Evolutionary conservation across 306 rosid genomes (phyloP), one percentile per base, ranked within the genome.

Genomic region (Vigna unguiculata): DNA sequence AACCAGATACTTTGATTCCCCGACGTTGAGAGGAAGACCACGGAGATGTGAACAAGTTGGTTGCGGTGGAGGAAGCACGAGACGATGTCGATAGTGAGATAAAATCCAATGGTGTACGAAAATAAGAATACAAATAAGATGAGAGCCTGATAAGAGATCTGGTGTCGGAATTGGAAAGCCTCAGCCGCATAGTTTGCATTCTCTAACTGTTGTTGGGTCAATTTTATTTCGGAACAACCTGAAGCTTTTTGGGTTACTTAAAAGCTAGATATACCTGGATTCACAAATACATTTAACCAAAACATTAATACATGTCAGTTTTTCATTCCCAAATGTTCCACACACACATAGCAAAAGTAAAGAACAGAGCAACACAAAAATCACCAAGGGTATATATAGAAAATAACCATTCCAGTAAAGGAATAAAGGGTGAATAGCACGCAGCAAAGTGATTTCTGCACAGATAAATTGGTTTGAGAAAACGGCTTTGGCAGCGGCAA

Each of bases 11-110:
- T 82, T 83, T 91, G 77, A 87, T 71, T 71, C 93, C 92, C 1
- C 96, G 92, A 58, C 43, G 76, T 77, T 84, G 96, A 89, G 76
- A 54, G 77, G 77, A 69, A 80, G 78, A 87, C 93, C 96, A 94
- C 9, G 93, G 90, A 82, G 86, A 51, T 17, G 47, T 22, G 59
- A 84, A 78, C 22, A 82, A 74, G 53, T 30, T 51, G 69, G 46
- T 36, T 80, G 43, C 72, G 64, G 78, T 14, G 52, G 81, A 24
- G 71, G 71, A 41, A 80, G 71, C 75, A 47, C 75, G 48, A 81
- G 24, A 25, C 5, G 45, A 63, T 15, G 96, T 78, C n/a, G 85
- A 25, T 17, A 57, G 38, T 36, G 55, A 32, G 63, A 71, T 72
- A 7, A 75, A 66, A 65, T 74, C 63, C 7, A 75, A 74, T 5